These are phyloP conservation scores for Debaryomyces maramus DNA, from an alignment of 805 yeast genomes.

Conservation along the genomic window DNA sequence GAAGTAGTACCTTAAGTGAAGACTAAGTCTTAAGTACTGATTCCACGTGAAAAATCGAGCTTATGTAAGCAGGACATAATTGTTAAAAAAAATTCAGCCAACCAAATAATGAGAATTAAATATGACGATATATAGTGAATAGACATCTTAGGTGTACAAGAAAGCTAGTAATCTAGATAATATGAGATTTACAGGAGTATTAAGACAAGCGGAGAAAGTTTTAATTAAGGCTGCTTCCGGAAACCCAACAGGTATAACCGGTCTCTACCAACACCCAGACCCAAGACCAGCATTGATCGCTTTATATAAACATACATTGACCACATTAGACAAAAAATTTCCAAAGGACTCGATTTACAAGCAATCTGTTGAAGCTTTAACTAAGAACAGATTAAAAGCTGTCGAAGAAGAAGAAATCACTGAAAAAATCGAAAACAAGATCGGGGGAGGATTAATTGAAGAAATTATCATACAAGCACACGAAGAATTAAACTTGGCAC, in stretches of 20 bases:
- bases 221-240: conserved; percentile 61
- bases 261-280: conserved; percentile 74
- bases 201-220: conserved; percentile 49
- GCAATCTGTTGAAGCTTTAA: conserved; percentile 70
- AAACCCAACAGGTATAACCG: conserved; percentile 80
- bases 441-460: conserved; percentile 83
- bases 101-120: conserved; percentile 17
- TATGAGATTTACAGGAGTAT: conserved; percentile 44
- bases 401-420: conserved; percentile 63
- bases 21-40: too few species aligned
- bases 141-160: too few species aligned
- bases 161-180: too few species aligned
- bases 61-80: neutral
- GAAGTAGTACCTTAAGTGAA: too few species aligned
- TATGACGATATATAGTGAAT: too few species aligned
- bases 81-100: conserved; percentile 10
- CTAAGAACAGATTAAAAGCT: conserved; percentile 63
- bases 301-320: conserved; percentile 68
- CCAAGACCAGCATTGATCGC: conserved; percentile 78
- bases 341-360: conserved; percentile 76
- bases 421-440: conserved; percentile 66
- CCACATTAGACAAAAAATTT: conserved; percentile 55
- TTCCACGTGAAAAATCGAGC: neutral
- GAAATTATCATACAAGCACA: conserved; percentile 80
- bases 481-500: conserved; percentile 70